A percentile compares a stretch with the other conserved stretches of the same genome.
Evolutionary conservation across 148 eudicot species (phyloP).

Genomic region (Oxyria digyna): DNA sequence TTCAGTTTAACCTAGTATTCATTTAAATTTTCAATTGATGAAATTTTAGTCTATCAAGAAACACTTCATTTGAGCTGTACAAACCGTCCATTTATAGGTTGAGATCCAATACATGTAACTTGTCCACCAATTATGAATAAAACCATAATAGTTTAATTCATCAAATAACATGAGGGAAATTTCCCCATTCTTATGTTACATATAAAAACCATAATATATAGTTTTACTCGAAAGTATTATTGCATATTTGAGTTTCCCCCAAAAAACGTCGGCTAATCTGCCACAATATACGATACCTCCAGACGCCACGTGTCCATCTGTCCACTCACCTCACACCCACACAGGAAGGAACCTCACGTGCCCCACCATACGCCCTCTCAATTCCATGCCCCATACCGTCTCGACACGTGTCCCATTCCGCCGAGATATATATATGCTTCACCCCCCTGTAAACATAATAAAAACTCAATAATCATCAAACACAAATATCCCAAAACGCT

Average conservation of each 20-base stretch:
- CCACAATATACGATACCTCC: background rate
- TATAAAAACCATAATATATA: background rate
- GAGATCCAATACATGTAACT: too few species aligned
- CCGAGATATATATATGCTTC: slow-evolving; percentile 1
- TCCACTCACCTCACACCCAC: background rate
- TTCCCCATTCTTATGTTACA: background rate
- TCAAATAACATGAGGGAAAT: background rate
- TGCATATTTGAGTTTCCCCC: background rate
- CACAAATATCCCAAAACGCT: background rate
- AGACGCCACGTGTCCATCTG: background rate
- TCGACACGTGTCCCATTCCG: slow-evolving; percentile 21
- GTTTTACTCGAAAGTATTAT: background rate
- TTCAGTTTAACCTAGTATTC: too few species aligned
- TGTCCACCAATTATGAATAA: too few species aligned
- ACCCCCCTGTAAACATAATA: too few species aligned
- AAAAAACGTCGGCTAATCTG: slow-evolving; percentile 5
- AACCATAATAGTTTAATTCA: too few species aligned
- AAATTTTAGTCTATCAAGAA: too few species aligned
- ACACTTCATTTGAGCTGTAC: too few species aligned
- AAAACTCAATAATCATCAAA: background rate
- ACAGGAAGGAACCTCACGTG: slow-evolving; percentile 11
- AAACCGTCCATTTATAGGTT: too few species aligned
- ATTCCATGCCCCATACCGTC: background rate
- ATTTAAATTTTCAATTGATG: too few species aligned
- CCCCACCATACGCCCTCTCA: background rate